Base-by-base conservation (phyloP, 1,139 yeast genomes). In the Keqinozyma sinolaborantium region DNA sequence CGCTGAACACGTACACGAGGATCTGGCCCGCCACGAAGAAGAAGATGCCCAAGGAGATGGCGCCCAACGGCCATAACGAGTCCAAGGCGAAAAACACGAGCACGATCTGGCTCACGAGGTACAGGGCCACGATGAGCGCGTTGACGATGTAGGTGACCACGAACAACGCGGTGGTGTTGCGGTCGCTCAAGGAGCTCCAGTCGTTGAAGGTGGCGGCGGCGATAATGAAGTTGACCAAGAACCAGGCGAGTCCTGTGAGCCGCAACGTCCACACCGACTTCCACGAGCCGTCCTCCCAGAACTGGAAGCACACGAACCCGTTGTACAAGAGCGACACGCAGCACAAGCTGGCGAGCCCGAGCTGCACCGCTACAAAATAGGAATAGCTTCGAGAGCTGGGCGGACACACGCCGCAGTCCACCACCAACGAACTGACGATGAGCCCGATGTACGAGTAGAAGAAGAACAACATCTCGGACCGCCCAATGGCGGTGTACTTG, bases 401-500 rank as follows among this genome's bases (percentile, higher is more conserved):
- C 2, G 97, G 95, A 14, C 86, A 73, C 4, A 90, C 97, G 18
- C 97, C 97, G 44, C 95, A 81, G 51, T 90, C 96, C 11, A 87
- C 92, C 24, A 88, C 75, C 36, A 90, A 65, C 4, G 90, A 71
- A 41, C 81, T 60, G 18, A 83, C 71, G 8, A 77, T 70, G 44
- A 84, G 67, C 1, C 76, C 66, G 26, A 82, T 62, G 41, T 73
- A 68, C 28, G 77, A 48, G 56, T 83, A 79, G 54, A 80, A 83
- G 50, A 85, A 82, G 45, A 74, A 77, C 35, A 87, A 61, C 79
- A 88, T 84, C 51, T 92, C 98, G 11, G 78, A 70, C 40, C 97
- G 70, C 2, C 97, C 97, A 38, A 92, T 90, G 12, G 97, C 97
- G 0, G 97, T 92, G 53, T 84, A 90, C 62, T 90, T 87, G 37